Conservation (phyloP, 108 stramenopile genomes). For the Epithemia pelagica region DNA sequence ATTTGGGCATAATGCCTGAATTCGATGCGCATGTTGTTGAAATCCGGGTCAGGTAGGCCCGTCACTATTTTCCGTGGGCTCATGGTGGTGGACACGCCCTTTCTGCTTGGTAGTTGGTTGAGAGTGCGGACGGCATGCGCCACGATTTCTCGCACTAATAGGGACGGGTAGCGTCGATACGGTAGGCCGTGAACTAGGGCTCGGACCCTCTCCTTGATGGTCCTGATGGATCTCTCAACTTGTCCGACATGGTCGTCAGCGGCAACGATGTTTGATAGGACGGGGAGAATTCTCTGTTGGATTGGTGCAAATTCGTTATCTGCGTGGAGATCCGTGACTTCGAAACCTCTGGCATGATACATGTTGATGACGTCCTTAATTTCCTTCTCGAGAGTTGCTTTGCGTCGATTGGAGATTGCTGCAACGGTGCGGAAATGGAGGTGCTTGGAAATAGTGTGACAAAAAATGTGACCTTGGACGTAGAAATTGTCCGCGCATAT, state of each 20-base stretch:
- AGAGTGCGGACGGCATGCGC: constrained; percentile 10
- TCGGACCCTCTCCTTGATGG: constrained; percentile 30
- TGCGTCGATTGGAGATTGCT: background rate
- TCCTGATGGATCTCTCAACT: constrained; percentile 22
- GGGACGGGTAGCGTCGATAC: constrained; percentile 14
- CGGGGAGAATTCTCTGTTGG: background rate
- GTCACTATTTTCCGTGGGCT: constrained; percentile 27
- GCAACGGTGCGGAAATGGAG: background rate
- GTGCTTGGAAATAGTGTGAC: constrained; percentile 22
- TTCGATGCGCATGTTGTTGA: constrained; percentile 7
- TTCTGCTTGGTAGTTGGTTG: constrained; percentile 23
- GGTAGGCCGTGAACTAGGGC: constrained; percentile 20
- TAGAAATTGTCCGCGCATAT: constrained; percentile 29
- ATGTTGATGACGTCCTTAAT: background rate
- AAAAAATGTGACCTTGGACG: constrained; percentile 33
- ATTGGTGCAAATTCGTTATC: constrained; percentile 6
- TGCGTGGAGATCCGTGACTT: background rate
- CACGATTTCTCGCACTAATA: constrained; percentile 17
- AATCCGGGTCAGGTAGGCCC: background rate
- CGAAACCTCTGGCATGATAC: constrained; percentile 4
- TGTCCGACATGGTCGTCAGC: constrained; percentile 28
- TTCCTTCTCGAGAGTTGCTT: background rate
- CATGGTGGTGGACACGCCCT: constrained; percentile 24
- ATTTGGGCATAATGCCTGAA: constrained; percentile 18
- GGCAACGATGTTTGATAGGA: constrained; percentile 12